Evolutionary conservation across 768 basidiomycete species (phyloP).

Genomic region (Naematelia aurantialba): DNA sequence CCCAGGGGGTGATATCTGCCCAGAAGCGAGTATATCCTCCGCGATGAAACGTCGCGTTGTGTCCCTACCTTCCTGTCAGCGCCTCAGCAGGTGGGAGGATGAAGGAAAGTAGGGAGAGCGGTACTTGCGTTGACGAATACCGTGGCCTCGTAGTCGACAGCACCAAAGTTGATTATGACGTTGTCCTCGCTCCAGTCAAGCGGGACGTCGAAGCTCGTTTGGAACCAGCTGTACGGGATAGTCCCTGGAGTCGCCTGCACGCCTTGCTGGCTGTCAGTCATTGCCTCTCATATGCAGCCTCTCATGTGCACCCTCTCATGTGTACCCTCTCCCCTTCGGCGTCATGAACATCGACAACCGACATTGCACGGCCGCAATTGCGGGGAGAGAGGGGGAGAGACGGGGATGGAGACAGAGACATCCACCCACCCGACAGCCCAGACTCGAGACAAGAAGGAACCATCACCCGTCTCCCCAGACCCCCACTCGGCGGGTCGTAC

Average conservation of each 20-base stretch:
- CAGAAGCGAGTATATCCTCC: slow-evolving; percentile 25
- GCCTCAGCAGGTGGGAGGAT: not conserved
- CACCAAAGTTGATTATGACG: slow-evolving; percentile 25
- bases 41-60: slow-evolving; percentile 21
- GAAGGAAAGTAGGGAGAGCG: not conserved
- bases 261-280: not conserved
- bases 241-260: slow-evolving; percentile 4
- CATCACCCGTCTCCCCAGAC: slow-evolving; percentile 15
- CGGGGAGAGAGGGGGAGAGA: no score
- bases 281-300: not conserved
- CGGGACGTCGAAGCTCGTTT: slow-evolving; percentile 23
- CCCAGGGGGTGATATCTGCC: slow-evolving; percentile 15
- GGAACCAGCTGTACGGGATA: slow-evolving; percentile 21
- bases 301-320: no score
- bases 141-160: slow-evolving; percentile 31
- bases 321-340: no score
- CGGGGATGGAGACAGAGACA: not conserved
- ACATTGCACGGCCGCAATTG: no score
- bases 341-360: no score
- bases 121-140: slow-evolving; percentile 23
- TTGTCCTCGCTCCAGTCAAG: slow-evolving; percentile 18
- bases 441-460: slow-evolving; percentile 28
- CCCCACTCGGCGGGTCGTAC: slow-evolving; percentile 8
- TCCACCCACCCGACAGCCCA: slow-evolving; percentile 21
- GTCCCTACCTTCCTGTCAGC: slow-evolving; percentile 7